phyloP scores from a whole-genome alignment of 2,329 filamentous ascomycete genomes.

The Aureobasidium melanogenum region DNA sequence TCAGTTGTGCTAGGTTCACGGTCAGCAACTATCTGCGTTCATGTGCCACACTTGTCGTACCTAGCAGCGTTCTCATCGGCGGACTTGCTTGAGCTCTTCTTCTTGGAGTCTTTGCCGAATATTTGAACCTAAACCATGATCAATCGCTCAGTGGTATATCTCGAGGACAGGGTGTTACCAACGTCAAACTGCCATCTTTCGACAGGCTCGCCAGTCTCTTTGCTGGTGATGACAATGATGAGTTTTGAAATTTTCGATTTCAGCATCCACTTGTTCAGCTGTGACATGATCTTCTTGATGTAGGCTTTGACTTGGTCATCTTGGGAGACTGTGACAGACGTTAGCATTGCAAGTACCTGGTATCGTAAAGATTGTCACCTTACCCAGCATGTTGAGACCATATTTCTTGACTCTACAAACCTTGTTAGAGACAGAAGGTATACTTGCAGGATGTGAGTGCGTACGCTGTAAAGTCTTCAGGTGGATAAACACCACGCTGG shows the following conservation, averaged over 20 bases:
- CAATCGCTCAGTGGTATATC: slow-evolving; percentile 16
- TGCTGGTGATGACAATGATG: slow-evolving; percentile 92
- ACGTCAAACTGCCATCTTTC: slow-evolving; percentile 99
- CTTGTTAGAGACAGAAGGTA: neutral
- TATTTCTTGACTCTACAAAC: slow-evolving; percentile 79
- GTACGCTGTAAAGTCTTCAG: slow-evolving; percentile 91
- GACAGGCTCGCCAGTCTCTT: slow-evolving; percentile 91
- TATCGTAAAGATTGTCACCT: slow-evolving; percentile 19
- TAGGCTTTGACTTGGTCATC: slow-evolving; percentile 99
- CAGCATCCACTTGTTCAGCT: slow-evolving; percentile 96
- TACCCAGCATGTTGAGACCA: slow-evolving; percentile 92
- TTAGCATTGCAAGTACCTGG: slow-evolving; percentile 13
- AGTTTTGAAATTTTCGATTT: slow-evolving; percentile 95
- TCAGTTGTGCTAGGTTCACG: neutral
- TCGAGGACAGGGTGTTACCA: slow-evolving; percentile 16
- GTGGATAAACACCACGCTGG: slow-evolving; percentile 74
- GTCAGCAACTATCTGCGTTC: neutral
- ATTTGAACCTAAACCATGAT: slow-evolving; percentile 46
- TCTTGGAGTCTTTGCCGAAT: slow-evolving; percentile 43
- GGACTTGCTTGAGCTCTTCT: slow-evolving; percentile 22
- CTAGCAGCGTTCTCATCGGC: slow-evolving; percentile 59
- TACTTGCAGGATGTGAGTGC: slow-evolving; percentile 23
- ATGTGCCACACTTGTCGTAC: slow-evolving; percentile 30
- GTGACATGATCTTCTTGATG: slow-evolving; percentile 98
- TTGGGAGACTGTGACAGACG: slow-evolving; percentile 57